Percentiles rank a stretch among this genome's conserved stretches.
Evolutionary conservation across 129 eudicot species (phyloP).

Genomic region (Dittrichia graveolens): DNA sequence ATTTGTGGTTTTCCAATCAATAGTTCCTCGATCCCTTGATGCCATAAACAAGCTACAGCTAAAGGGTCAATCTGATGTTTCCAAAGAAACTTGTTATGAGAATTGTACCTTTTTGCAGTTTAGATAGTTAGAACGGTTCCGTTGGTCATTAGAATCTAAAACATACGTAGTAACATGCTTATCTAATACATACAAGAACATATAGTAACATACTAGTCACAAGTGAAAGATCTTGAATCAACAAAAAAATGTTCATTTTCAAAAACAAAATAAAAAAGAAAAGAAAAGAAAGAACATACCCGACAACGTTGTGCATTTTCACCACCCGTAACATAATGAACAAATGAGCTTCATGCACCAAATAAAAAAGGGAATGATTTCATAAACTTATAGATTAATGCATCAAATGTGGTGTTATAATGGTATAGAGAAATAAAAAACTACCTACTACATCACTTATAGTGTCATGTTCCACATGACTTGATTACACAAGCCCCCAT

Average conservation of each 20-base stretch:
- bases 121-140: slow-evolving; percentile 64
- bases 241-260: neutral
- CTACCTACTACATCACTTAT: slow-evolving; percentile 77
- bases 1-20: too few relatives aligned
- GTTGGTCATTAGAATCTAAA: slow-evolving; percentile 62
- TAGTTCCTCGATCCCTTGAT: too few relatives aligned
- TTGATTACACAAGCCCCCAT: slow-evolving; percentile 76
- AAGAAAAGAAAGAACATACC: slow-evolving; percentile 51
- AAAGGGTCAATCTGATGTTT: slow-evolving; percentile 62
- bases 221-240: neutral
- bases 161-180: too few relatives aligned
- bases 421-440: neutral
- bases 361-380: slow-evolving; percentile 13
- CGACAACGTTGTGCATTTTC: slow-evolving; percentile 86
- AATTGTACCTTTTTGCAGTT: slow-evolving; percentile 74
- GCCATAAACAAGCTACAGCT: slow-evolving; percentile 86
- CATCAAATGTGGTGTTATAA: neutral
- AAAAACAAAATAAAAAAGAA: too few relatives aligned
- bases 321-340: slow-evolving; percentile 93
- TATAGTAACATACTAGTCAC: neutral
- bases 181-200: neutral
- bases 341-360: slow-evolving; percentile 91
- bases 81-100: neutral
- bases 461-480: slow-evolving; percentile 82
- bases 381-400: neutral